Percentiles rank a stretch among this genome's conserved stretches.
Evolutionary conservation across 176 grass and related monocot genomes (phyloP).

Genomic region (Bolboschoenus planiculmis): DNA sequence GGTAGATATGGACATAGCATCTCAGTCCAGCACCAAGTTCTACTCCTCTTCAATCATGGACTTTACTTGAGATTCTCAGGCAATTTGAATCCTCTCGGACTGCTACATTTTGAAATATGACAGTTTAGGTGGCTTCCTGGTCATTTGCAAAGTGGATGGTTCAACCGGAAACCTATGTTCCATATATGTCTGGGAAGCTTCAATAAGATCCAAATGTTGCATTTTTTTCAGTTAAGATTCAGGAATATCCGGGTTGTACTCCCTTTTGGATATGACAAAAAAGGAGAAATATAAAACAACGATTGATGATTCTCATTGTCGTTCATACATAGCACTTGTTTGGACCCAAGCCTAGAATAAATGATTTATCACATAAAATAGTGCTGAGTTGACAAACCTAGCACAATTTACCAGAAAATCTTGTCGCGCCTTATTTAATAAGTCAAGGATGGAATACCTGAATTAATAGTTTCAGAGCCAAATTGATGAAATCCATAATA

Average conservation of each 20-base stretch:
- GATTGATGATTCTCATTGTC: neutral
- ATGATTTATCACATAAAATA: neutral
- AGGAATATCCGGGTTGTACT: neutral
- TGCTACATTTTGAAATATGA: neutral
- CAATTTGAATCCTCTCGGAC: neutral
- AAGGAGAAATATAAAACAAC: neutral
- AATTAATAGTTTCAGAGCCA: neutral
- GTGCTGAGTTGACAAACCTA: neutral
- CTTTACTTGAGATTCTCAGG: neutral
- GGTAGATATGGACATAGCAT: neutral
- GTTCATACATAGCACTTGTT: neutral
- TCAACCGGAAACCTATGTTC: neutral
- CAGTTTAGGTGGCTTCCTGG: neutral
- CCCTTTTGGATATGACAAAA: neutral
- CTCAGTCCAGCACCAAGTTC: neutral
- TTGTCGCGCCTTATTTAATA: neutral
- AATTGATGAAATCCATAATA: neutral
- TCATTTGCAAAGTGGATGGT: neutral
- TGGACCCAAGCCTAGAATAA: neutral
- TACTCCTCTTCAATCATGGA: neutral
- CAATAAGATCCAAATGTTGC: neutral
- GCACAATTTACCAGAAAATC: neutral
- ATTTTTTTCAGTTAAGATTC: neutral
- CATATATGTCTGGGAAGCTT: neutral
- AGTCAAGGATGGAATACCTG: neutral